Evolutionary conservation across 345 rosid genomes (phyloP), one percentile per base, ranked within the genome.

Genomic region (Ailanthus altissimus): DNA sequence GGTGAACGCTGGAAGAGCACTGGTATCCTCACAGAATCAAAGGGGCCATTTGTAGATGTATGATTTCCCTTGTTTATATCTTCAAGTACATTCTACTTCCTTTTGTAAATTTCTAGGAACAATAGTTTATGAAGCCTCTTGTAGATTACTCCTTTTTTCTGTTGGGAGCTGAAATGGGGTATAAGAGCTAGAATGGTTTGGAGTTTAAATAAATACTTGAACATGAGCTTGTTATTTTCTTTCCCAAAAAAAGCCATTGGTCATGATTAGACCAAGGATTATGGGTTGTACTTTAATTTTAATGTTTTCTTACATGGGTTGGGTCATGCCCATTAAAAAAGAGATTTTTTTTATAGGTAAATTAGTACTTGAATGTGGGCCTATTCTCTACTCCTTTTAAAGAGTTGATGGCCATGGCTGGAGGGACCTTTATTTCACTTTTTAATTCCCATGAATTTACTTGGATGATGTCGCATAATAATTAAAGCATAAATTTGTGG

Each of bases 1-100:
- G 98, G 98, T 83, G 92, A 92, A 78, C 90, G 74, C 78, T 95
- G 99, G 99, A 95, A 92, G 84, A 81, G 74, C 65, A 73, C 84
- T 1, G 91, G 94, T 54, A 84, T 92, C 82, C 88, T 93, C 60
- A 73, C 74, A 54, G 89, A 88, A 43, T 87, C 97, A 0, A 86
- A 83, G 16, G 97, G 97, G 50, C 77, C 89, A 21, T 89, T 93
- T 79, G 78, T 95, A 77, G 87, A 92, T 78, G 98, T 92, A 84
- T 88, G 88, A 63, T 59, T 77, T 61, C 18, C 47, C n/a, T 56
- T 28, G 60, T 51, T 21, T 50, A 28, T 25, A 51, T 73, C 6
- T 38, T 58, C 63, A 40, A 47, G 32, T 16, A 53, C 25, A n/a
- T 40, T 54, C 21, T 75, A 21, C n/a, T 64, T 32, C 38, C 13